phyloP scores from a whole-genome alignment of 805 yeast genomes.

The Saturnispora diversa region DNA sequence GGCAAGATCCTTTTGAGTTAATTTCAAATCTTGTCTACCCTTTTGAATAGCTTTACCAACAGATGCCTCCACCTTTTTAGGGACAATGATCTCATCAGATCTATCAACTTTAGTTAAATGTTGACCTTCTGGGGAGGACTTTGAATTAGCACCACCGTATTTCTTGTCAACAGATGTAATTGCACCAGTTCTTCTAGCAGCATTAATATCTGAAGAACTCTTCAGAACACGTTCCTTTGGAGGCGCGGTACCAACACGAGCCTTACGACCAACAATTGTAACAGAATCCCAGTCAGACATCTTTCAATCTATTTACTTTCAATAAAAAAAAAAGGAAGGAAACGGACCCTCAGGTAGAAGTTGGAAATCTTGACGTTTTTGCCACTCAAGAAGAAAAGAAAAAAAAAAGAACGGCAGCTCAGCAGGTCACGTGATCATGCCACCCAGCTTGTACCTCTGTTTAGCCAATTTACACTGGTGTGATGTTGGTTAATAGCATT shows the following conservation, averaged over 20 bases:
- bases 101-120: constrained; percentile 89
- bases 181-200: constrained; percentile 87
- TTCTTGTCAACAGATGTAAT: constrained; percentile 91
- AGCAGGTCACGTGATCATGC: neutral
- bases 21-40: constrained; percentile 79
- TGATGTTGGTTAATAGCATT: too few species aligned
- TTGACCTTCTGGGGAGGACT: constrained; percentile 83
- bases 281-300: constrained; percentile 84
- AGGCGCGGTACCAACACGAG: constrained; percentile 74
- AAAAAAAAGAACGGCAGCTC: too few species aligned
- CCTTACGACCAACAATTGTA: constrained; percentile 82
- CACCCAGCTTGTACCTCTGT: too few species aligned
- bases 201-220: constrained; percentile 71
- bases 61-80: constrained; percentile 71
- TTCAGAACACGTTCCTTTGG: constrained; percentile 82
- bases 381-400: constrained; percentile 1
- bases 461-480: too few species aligned
- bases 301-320: constrained; percentile 2
- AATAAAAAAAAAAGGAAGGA: neutral
- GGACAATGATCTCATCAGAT: constrained; percentile 87
- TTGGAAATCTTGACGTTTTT: neutral
- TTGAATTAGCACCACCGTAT: constrained; percentile 59
- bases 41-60: constrained; percentile 85
- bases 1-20: constrained; percentile 95
- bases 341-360: neutral